Conservation (phyloP, 2,329 filamentous ascomycete genomes). For the Teratosphaeria gauchensis region DNA sequence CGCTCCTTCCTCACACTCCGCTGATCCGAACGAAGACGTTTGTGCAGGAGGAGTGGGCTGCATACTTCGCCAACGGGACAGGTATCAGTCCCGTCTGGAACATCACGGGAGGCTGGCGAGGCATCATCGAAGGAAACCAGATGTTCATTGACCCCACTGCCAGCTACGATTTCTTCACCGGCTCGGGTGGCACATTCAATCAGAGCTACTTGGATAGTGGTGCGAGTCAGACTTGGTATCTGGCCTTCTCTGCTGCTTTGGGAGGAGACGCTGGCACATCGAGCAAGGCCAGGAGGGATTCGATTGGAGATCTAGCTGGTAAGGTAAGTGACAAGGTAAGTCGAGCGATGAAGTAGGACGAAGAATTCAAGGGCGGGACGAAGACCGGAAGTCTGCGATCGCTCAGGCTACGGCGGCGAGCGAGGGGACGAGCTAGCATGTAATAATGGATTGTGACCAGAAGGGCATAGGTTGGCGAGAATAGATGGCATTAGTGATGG, state of each 20-base stretch:
- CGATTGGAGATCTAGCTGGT: not conserved
- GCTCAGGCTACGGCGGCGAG: constrained; percentile 17
- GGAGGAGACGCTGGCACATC: constrained; percentile 12
- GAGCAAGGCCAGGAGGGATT: constrained; percentile 1
- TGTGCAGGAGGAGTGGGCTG: constrained; percentile 72
- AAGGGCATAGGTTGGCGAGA: not conserved
- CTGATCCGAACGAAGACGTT: constrained; percentile 60
- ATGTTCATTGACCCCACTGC: constrained; percentile 62
- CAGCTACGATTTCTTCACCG: constrained; percentile 67
- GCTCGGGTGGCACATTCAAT: constrained; percentile 48
- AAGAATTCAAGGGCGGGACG: not conserved
- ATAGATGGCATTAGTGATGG: not conserved
- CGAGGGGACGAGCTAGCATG: constrained; percentile 5
- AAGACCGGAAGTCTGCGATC: constrained; percentile 10
- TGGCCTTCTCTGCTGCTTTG: constrained; percentile 67
- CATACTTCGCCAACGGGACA: constrained; percentile 58
- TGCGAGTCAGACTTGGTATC: constrained; percentile 74
- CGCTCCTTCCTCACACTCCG: constrained; percentile 57
- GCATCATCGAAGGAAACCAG: constrained; percentile 73
- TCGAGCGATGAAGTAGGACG: not conserved
- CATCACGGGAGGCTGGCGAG: constrained; percentile 64
- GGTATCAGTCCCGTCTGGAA: constrained; percentile 26
- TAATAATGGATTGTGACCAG: not conserved
- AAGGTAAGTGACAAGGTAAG: constrained; percentile 1
- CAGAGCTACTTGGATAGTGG: constrained; percentile 68